Evolutionary conservation across 768 basidiomycete genomes (phyloP).

Genomic region (Russula compacta): DNA sequence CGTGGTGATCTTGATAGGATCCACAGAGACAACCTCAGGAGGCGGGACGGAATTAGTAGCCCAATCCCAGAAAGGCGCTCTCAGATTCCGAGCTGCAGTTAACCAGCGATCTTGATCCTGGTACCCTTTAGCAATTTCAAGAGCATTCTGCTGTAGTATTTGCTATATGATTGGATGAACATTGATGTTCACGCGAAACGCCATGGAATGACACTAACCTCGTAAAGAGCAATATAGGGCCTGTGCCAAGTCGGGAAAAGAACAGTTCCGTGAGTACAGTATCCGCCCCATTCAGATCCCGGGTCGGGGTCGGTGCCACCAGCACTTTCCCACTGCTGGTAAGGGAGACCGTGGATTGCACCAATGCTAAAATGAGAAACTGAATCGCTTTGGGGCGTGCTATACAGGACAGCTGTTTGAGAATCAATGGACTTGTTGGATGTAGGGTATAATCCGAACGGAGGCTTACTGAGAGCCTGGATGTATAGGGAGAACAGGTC

Average conservation of each 20-base stretch:
- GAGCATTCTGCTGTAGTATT: slow-evolving; percentile 34
- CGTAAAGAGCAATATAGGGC: slow-evolving; percentile 23
- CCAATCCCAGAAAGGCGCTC: slow-evolving; percentile 46
- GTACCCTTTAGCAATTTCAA: slow-evolving; percentile 35
- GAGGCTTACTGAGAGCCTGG: slow-evolving; percentile 37
- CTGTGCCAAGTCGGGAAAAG: slow-evolving; percentile 51
- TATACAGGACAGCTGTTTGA: slow-evolving; percentile 26
- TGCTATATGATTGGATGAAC: slow-evolving; percentile 29
- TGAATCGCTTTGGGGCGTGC: slow-evolving; percentile 25
- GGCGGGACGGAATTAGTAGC: slow-evolving; percentile 32
- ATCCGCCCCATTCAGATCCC: slow-evolving; percentile 34
- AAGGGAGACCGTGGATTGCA: slow-evolving; percentile 47
- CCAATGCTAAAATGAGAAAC: slow-evolving; percentile 38
- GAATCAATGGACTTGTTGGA: not conserved
- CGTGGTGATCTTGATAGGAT: slow-evolving; percentile 28
- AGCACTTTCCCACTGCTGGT: slow-evolving; percentile 35
- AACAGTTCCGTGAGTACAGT: slow-evolving; percentile 44
- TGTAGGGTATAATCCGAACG: not conserved
- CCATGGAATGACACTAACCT: not conserved
- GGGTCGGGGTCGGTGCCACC: too few species aligned
- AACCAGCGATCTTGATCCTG: slow-evolving; percentile 24
- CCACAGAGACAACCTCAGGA: slow-evolving; percentile 29
- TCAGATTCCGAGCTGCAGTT: slow-evolving; percentile 28
- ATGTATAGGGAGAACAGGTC: slow-evolving; percentile 42
- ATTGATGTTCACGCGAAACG: not conserved